Evolutionary conservation across 495 filamentous ascomycete genomes (phyloP), one percentile per base, ranked within the genome.

Genomic region (Penicillium herquei): DNA sequence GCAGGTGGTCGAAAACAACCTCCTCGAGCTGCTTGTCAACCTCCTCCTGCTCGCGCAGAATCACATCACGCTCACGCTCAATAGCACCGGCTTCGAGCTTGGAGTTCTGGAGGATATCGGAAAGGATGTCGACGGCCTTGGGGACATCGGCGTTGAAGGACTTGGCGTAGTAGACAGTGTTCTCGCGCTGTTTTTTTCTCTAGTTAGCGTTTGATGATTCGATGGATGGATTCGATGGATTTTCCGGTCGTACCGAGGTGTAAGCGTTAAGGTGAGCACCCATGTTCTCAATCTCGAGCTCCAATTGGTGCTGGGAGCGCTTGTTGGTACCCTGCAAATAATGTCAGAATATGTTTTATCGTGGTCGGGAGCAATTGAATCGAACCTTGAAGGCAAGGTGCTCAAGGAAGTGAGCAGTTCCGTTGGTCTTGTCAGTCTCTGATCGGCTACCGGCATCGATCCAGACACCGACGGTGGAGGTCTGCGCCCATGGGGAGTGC

Each of bases 271-370:
- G 85, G 79, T 99, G 94, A 58, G 90, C 94, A 70, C 94, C 94
- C 92, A 98, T 96, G 79, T 99, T 98, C 81, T 99, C 94, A 64
- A 99, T 96, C 80, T 99, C 95, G 46, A 99, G 86, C 81, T 99
- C 94, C 73, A 99, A 78, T 76, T 98, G 94, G 68, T 93, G 87
- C 75, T 98, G 95, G 40, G 87, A 90, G 67, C 94, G 84, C 75
- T 88, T 96, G 76, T 86, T 82, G 57, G 94, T 98, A 61, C 94
- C 94, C 93, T 88, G 63, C 21, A 62, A 79, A 58, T 18, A 43
- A 51, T 16, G 61, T 66, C 52, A 66, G 58, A 70, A 52, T 64
- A 58, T 49, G 41, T 47, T 52, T 35, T 50, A 34, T 10, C 2
- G 13, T 7, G 57, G 46, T 58, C 16, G 40, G 35, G 40, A 17